Percentiles rank a stretch among this genome's conserved stretches.
These are phyloP conservation scores for Aspergillus steynii DNA, from an alignment of 495 filamentous ascomycete species.

Conservation along the genomic window DNA sequence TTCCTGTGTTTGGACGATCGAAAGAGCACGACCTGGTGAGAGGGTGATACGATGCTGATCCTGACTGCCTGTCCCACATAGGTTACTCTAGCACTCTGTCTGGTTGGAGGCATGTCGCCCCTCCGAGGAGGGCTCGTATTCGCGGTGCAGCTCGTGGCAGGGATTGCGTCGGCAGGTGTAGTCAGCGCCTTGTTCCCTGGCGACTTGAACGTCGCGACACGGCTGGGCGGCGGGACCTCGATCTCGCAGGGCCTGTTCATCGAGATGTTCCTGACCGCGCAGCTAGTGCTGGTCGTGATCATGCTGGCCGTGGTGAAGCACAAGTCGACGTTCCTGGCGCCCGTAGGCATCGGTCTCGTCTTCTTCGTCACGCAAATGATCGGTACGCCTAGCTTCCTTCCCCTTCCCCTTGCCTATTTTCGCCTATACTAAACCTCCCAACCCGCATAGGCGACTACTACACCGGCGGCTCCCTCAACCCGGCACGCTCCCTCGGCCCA, in stretches of 20 bases:
- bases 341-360: slow-evolving; percentile 72
- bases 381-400: slow-evolving; percentile 42
- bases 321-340: slow-evolving; percentile 75
- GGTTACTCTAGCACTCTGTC: slow-evolving; percentile 59
- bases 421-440: neutral
- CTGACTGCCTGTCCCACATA: slow-evolving; percentile 13
- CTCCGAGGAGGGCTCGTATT: slow-evolving; percentile 52
- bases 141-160: slow-evolving; percentile 56
- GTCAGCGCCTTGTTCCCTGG: slow-evolving; percentile 65
- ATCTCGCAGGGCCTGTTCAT: slow-evolving; percentile 72
- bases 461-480: slow-evolving; percentile 74
- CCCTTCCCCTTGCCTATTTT: neutral
- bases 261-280: slow-evolving; percentile 77
- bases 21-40: no score
- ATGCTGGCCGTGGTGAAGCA: slow-evolving; percentile 85
- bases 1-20: neutral
- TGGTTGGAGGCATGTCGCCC: slow-evolving; percentile 56
- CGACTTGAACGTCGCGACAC: slow-evolving; percentile 58
- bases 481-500: slow-evolving; percentile 71
- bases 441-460: slow-evolving; percentile 59
- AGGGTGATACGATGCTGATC: no score
- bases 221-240: slow-evolving; percentile 55
- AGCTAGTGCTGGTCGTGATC: slow-evolving; percentile 76
- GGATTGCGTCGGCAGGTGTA: slow-evolving; percentile 61
- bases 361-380: slow-evolving; percentile 70